Conservation (phyloP, 2,329 filamentous ascomycete species). For the Paracamarosporium sp. region DNA sequence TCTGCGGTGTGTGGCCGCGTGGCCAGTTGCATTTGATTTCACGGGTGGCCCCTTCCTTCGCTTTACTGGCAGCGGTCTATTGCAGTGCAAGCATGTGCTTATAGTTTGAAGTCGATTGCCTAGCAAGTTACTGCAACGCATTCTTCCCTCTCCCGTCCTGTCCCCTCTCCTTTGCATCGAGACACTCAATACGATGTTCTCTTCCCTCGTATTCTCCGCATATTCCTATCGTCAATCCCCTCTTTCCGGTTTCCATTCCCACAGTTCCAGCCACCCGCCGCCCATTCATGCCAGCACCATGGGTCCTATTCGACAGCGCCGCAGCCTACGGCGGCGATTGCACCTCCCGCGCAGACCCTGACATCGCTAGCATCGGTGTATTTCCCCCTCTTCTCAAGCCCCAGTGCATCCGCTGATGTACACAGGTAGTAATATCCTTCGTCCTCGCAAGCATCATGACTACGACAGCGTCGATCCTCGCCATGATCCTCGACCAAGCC, state of each 20-base stretch:
- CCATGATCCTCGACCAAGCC: constrained; percentile 40
- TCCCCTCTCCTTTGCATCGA: no score
- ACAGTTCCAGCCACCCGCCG: neutral
- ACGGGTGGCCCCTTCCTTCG: no score
- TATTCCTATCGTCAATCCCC: neutral
- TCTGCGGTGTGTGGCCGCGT: neutral
- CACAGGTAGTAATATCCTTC: constrained; percentile 39
- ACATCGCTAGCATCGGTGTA: constrained; percentile 39
- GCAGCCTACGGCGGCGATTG: constrained; percentile 28
- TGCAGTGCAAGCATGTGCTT: no score
- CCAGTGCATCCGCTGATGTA: neutral
- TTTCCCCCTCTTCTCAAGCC: neutral
- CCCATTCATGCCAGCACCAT: constrained; percentile 33
- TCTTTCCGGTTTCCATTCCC: neutral
- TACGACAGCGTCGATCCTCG: constrained; percentile 35
- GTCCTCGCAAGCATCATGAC: constrained; percentile 39
- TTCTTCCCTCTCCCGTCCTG: no score
- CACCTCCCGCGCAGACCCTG: constrained; percentile 32
- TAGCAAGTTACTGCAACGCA: no score
- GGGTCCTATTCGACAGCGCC: constrained; percentile 35
- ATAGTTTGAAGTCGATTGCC: no score
- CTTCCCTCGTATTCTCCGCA: no score
- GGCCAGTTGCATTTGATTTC: neutral
- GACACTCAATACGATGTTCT: no score
- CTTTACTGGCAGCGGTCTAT: no score